Evolutionary conservation across 805 yeast species (phyloP), one percentile per base, ranked within the genome.

Genomic region (Saccharomycopsis fermentans): DNA sequence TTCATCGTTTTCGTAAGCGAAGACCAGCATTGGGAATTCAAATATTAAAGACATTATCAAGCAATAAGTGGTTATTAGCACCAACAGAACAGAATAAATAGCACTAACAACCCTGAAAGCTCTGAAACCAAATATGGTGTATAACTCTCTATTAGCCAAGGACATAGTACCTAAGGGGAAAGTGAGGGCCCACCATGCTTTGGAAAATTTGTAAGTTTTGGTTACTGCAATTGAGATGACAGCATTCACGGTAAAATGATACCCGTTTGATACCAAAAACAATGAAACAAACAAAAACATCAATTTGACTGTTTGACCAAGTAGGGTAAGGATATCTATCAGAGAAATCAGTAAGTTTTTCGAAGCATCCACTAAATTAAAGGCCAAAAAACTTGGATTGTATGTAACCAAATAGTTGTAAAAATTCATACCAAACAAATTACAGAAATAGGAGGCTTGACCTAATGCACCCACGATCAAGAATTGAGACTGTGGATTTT

Each of bases 121-220:
- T 11, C 69, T 66, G 63, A 86, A 67, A 1, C 78, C 78, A 54
- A 79, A 80, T 1, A 77, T 67, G 3, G 61, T 65, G 48, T 74
- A 83, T 19, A 90, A 66, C 64, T 81, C 78, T 9, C 74, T 69
- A 59, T 81, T 77, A 1, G 89, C 81, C 14, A 86, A 68, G 0
- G 85, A 75, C 84, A 87, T 82, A 0, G 95, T 88, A 1, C 96
- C 97, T 65, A 90, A 66, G 3, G 96, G 97, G 83, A 90, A 90
- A 63, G 96, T 87, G 75, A 87, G 80, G 17, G 90, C 83, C 96
- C 96, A 87, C 81, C 82, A 82, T 1, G 80, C 77, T 62, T 76
- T 75, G 32, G 74, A 72, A 72, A 81, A 83, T 35, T 63, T 57
- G 19, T 69, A 69, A 3, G 69, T 66, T 0, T 77, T 77, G 36